Conservation (phyloP, 345 rosid species). For the Draba incana region DNA sequence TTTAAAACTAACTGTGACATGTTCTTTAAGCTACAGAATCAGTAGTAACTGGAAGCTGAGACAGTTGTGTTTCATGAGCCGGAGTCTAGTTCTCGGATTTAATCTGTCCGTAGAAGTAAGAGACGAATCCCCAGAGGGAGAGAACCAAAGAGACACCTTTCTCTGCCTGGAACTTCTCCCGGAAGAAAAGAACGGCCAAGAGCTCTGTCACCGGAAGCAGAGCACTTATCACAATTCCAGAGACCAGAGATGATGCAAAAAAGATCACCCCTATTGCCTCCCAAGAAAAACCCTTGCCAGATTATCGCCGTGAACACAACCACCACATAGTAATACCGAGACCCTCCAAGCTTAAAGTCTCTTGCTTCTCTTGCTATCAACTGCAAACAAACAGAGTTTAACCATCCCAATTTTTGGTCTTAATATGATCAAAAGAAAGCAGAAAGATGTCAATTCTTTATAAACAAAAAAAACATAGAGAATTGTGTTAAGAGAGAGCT, state of each 20-base stretch:
- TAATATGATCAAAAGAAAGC: not conserved
- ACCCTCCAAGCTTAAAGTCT: conserved; percentile 52
- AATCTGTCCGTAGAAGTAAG: conserved; percentile 72
- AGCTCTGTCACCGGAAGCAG: conserved; percentile 61
- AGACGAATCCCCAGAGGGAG: conserved; percentile 70
- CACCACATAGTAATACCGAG: conserved; percentile 46
- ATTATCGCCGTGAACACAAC: conserved; percentile 45
- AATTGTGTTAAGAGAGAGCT: not conserved
- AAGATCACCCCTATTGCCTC: conserved; percentile 59
- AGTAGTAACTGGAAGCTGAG: conserved; percentile 37
- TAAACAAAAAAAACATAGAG: not conserved
- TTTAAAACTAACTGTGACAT: not conserved
- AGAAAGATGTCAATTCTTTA: not conserved
- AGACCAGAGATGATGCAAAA: conserved; percentile 55
- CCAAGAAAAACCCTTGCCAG: conserved; percentile 60
- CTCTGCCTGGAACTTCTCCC: conserved; percentile 63
- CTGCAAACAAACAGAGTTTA: conserved; percentile 36
- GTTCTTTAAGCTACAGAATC: conserved; percentile 9
- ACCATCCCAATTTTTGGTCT: not conserved
- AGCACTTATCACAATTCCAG: conserved; percentile 51
- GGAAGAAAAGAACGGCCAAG: conserved; percentile 60
- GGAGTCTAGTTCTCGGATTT: conserved; percentile 16
- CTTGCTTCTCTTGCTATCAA: conserved; percentile 61
- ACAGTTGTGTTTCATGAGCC: conserved; percentile 19
- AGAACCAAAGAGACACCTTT: conserved; percentile 68